Percentiles rank a stretch among this genome's conserved stretches.
Conservation (phyloP, 2,329 filamentous ascomycete species). For the Myriosclerotinia scirpicola region DNA sequence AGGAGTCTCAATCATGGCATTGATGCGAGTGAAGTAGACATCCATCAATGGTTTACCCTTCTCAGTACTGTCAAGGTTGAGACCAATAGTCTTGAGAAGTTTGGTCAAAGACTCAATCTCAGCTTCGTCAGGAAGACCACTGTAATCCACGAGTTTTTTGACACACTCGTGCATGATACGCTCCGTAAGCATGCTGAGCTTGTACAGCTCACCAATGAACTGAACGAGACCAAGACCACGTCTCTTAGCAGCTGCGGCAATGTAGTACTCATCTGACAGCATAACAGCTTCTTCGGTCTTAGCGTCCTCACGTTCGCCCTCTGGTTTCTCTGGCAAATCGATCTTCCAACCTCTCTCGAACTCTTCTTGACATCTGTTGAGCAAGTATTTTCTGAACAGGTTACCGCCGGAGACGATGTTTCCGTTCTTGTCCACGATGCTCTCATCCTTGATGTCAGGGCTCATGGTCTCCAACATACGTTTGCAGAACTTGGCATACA, state of each 20-base stretch:
- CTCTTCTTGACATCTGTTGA: constrained; percentile 98
- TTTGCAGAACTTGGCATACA: constrained; percentile 99
- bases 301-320: constrained; percentile 57
- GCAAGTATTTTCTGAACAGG: constrained; percentile 96
- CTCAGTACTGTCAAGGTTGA: constrained; percentile 77
- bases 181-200: constrained; percentile 96
- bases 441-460: constrained; percentile 90
- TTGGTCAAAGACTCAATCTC: constrained; percentile 96
- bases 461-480: constrained; percentile 96
- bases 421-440: constrained; percentile 85
- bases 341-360: constrained; percentile 97
- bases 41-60: constrained; percentile 87
- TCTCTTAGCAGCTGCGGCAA: constrained; percentile 89
- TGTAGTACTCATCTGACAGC: constrained; percentile 95
- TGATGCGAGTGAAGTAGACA: constrained; percentile 88
- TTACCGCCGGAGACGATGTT: constrained; percentile 88
- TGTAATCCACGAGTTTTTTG: constrained; percentile 93
- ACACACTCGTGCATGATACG: constrained; percentile 99
- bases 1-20: constrained; percentile 74
- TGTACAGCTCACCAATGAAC: constrained; percentile 99
- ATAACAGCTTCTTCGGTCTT: constrained; percentile 71
- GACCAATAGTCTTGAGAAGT: constrained; percentile 87
- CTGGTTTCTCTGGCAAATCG: constrained; percentile 76
- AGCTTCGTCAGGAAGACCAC: constrained; percentile 88
- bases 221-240: constrained; percentile 96